phyloP scores from a whole-genome alignment of 2,329 filamentous ascomycete genomes.

The Cordyceps cateniannulata region DNA sequence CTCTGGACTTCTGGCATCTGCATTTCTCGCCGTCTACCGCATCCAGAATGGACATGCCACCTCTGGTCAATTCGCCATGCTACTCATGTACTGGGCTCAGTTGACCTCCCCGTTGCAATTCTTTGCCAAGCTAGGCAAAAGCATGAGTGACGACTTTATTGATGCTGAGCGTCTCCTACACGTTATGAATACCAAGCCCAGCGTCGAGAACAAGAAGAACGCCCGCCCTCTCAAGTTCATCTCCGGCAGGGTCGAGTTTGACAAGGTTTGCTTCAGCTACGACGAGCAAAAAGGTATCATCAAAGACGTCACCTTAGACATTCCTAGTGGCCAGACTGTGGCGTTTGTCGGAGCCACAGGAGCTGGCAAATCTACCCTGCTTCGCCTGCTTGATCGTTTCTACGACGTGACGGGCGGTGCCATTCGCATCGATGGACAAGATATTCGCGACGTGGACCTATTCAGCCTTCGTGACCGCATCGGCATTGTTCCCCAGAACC shows the following conservation, averaged over 20 bases:
- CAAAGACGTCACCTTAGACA: slow-evolving; percentile 45
- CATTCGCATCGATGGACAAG: slow-evolving; percentile 50
- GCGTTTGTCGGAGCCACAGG: slow-evolving; percentile 56
- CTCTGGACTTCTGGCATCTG: slow-evolving; percentile 59
- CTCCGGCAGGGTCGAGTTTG: slow-evolving; percentile 49
- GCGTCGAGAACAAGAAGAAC: slow-evolving; percentile 44
- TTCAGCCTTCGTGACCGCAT: slow-evolving; percentile 44
- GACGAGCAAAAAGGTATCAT: slow-evolving; percentile 53
- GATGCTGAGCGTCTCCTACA: slow-evolving; percentile 52
- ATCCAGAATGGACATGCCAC: slow-evolving; percentile 55
- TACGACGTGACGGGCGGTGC: slow-evolving; percentile 49
- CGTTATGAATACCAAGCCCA: slow-evolving; percentile 52
- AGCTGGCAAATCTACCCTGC: slow-evolving; percentile 51
- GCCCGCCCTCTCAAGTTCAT: slow-evolving; percentile 44
- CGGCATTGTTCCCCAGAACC: slow-evolving; percentile 50
- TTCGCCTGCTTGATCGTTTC: slow-evolving; percentile 53
- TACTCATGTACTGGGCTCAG: slow-evolving; percentile 69
- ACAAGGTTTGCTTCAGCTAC: slow-evolving; percentile 51
- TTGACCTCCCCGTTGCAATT: slow-evolving; percentile 65
- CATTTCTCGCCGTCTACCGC: slow-evolving; percentile 56
- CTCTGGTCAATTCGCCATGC: slow-evolving; percentile 62
- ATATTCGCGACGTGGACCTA: slow-evolving; percentile 48
- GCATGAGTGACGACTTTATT: slow-evolving; percentile 49
- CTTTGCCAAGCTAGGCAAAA: slow-evolving; percentile 54
- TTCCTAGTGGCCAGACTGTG: slow-evolving; percentile 46